These are phyloP conservation scores for Claviceps sp. DNA, from an alignment of 2,329 filamentous ascomycete species.

Conservation along the genomic window DNA sequence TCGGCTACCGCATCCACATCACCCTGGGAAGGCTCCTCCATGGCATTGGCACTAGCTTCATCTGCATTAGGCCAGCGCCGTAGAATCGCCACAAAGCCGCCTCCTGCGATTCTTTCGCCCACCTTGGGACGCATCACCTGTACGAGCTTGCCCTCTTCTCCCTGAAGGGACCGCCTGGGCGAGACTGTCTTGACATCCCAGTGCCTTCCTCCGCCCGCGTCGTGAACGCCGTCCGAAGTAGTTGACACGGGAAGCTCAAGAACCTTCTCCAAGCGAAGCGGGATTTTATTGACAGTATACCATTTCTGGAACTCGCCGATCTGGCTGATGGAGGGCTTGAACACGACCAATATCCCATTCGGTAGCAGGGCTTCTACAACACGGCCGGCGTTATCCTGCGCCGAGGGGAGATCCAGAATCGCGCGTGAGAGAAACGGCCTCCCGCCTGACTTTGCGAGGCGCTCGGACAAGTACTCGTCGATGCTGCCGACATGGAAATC, in stretches of 20 bases:
- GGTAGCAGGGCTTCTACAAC: slow-evolving; percentile 46
- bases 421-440: slow-evolving; percentile 57
- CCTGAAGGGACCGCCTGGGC: slow-evolving; percentile 12
- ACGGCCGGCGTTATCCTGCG: slow-evolving; percentile 33
- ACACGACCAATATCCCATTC: slow-evolving; percentile 54
- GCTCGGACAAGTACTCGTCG: slow-evolving; percentile 44
- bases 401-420: slow-evolving; percentile 59
- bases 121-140: slow-evolving; percentile 30
- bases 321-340: slow-evolving; percentile 68
- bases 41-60: slow-evolving; percentile 1
- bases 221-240: slow-evolving; percentile 28
- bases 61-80: slow-evolving; percentile 18
- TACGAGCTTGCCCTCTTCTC: slow-evolving; percentile 14
- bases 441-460: slow-evolving; percentile 27
- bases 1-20: background rate
- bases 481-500: slow-evolving; percentile 63
- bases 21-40: background rate
- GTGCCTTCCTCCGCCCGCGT: slow-evolving; percentile 37
- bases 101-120: slow-evolving; percentile 24
- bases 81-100: slow-evolving; percentile 27
- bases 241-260: slow-evolving; percentile 40
- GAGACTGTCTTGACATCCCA: slow-evolving; percentile 48
- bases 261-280: slow-evolving; percentile 41
- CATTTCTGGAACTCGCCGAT: slow-evolving; percentile 45
- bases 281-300: slow-evolving; percentile 38